A percentile compares a stretch with the other conserved stretches of the same genome.
Evolutionary conservation across 1,139 yeast species (phyloP).

Genomic region (Kurtzmaniella quercitrusa): DNA sequence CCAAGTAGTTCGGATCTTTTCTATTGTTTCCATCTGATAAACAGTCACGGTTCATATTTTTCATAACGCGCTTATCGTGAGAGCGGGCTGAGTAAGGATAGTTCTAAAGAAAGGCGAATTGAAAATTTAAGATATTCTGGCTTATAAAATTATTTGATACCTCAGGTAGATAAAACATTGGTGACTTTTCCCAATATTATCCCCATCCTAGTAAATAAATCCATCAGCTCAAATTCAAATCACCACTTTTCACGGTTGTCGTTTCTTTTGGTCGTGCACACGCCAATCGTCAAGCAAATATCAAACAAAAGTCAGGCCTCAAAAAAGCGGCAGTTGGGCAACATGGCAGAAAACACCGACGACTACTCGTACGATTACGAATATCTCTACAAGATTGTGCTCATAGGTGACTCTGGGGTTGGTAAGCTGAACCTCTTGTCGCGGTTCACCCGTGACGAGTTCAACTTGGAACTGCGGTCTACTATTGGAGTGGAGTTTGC

Average conservation of each 20-base stretch:
- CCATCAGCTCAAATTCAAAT: too few species aligned
- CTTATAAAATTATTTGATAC: too few species aligned
- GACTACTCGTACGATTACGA: constrained; percentile 93
- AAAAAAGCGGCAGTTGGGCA: not conserved
- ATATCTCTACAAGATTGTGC: constrained; percentile 88
- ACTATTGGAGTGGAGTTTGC: constrained; percentile 99
- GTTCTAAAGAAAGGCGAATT: too few species aligned
- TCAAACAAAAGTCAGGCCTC: not conserved
- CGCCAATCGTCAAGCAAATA: not conserved
- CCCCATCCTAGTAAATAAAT: too few species aligned
- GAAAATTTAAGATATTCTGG: too few species aligned
- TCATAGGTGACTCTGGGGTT: constrained; percentile 97
- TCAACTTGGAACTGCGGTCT: constrained; percentile 88
- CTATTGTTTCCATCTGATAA: not conserved
- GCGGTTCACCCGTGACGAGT: constrained; percentile 92
- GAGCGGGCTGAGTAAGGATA: too few species aligned
- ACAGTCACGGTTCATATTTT: not conserved
- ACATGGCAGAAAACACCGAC: constrained; percentile 50
- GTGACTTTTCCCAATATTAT: too few species aligned
- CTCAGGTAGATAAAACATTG: too few species aligned
- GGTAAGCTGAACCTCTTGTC: constrained; percentile 94
- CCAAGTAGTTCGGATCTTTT: not conserved
- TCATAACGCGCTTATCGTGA: not conserved
- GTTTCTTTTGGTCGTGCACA: constrained; percentile 1
- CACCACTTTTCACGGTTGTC: not conserved